Evolutionary conservation across 1,284 basidiomycete species (phyloP), one percentile per base, ranked within the genome.

Genomic region (Pseudozyma sp.): DNA sequence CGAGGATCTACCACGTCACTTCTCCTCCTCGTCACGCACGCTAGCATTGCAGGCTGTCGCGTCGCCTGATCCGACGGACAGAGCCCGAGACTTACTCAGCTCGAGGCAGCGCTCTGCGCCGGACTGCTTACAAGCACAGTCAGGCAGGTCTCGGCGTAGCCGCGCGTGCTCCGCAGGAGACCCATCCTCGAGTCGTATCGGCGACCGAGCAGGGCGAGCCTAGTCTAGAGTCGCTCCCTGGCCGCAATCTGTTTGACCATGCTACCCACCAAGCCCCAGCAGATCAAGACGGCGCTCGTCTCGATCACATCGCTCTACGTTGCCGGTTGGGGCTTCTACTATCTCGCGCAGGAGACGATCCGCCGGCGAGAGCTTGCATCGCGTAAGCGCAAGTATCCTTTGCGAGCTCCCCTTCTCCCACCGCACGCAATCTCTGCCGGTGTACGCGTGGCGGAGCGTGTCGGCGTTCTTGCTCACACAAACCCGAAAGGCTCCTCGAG

Each of bases 281-380:
- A 68, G 34, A 53, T 73, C 61, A 65, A 74, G 66, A 51, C 71
- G 17, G 63, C 59, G n/a, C 35, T 60, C 13, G 35, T 75, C 34
- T 59, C 66, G 3, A 60, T 60, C 6, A 58, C 63, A 1, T 58
- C 67, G 19, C 40, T 70, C 33, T 75, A 75, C 34, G 30, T 65
- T 13, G 53, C 59, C 34, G 71, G 67, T 24, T 81, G 80, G 80
- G 65, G 68, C 24, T 34, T 78, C 17, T 81, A 75, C 67, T 81
- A 81, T 34, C 52, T 76, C 24, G 66, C 69, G 2, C 78, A 78
- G 46, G 80, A 81, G 49, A 62, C 71, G 4, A 54, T 68, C 5
- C 59, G 80, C n/a, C 24, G 55, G 16, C 31, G 46, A 5, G 61
- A 61, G 16, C 62, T 81, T 0, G 45, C 64, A n/a, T 43, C 45